Base-by-base conservation (phyloP, 305 asterid genomes). In the Caryopteris hybrid region DNA sequence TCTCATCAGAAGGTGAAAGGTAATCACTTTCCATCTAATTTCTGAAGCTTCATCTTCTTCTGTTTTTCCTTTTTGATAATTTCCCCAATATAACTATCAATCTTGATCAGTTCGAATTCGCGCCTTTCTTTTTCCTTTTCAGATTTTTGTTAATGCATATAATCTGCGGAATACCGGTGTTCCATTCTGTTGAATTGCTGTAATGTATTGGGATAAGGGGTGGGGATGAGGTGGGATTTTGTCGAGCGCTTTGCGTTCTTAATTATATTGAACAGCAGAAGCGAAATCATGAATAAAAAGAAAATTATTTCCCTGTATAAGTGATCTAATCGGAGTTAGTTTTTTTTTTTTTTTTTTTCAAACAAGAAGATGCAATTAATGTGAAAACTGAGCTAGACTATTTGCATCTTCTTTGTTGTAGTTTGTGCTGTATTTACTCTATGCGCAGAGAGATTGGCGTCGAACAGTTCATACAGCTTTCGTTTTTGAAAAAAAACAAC, bases 51-150 rank as follows among this genome's bases (percentile, higher is more conserved):
- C n/a, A n/a, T n/a, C n/a, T n/a, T n/a, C n/a, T n/a, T n/a, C n/a
- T n/a, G n/a, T n/a, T n/a, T n/a, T n/a, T n/a, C n/a, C n/a, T n/a
- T n/a, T n/a, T n/a, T n/a, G n/a, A n/a, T n/a, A n/a, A n/a, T n/a
- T n/a, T n/a, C n/a, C n/a, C n/a, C n/a, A n/a, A n/a, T n/a, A n/a
- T n/a, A n/a, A n/a, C n/a, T n/a, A n/a, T n/a, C n/a, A n/a, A n/a
- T 68, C 16, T 23, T 39, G n/a, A 14, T 62, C 63, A 36, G 17
- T 58, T 69, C 53, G 46, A 69, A 47, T 45, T 25, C 63, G 69
- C 27, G 38, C 23, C 8, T 61, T 46, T 25, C 27, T n/a, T 59
- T 10, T 9, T 12, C 27, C 8, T 17, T 8, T 23, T 11, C 18
- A 46, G 25, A 45, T 0, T 48, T 12, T 34, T 27, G 16, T 58